phyloP scores from a whole-genome alignment of 2,329 filamentous ascomycete genomes.

The Didymella glomerata region DNA sequence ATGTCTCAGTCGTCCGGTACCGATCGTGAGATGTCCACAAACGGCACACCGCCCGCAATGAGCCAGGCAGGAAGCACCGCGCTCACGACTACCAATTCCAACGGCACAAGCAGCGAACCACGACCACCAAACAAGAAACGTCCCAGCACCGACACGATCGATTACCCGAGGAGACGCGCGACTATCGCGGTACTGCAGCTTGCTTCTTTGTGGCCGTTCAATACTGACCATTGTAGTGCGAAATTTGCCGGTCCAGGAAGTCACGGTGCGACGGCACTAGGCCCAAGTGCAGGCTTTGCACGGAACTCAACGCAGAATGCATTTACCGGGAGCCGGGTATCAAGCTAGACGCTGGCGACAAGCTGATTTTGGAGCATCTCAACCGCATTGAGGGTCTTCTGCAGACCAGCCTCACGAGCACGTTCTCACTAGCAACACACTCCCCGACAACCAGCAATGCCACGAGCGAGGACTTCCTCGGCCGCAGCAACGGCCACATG shows the following conservation, averaged over 20 bases:
- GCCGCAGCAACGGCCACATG: constrained; percentile 49
- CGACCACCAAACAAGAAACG: constrained; percentile 48
- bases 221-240: constrained; percentile 66
- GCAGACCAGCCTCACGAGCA: constrained; percentile 71
- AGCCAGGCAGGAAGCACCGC: constrained; percentile 41
- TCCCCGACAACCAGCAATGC: constrained; percentile 57
- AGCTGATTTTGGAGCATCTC: constrained; percentile 81
- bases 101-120: constrained; percentile 35
- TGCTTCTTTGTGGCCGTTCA: neutral
- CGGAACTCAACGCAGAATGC: constrained; percentile 82
- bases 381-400: constrained; percentile 79
- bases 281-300: constrained; percentile 85
- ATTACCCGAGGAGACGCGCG: constrained; percentile 53
- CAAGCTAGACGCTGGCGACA: constrained; percentile 87
- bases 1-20: constrained; percentile 55
- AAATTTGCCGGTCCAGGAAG: constrained; percentile 82
- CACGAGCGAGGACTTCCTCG: constrained; percentile 55
- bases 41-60: constrained; percentile 39
- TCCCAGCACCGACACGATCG: constrained; percentile 53
- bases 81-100: constrained; percentile 43
- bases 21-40: constrained; percentile 51
- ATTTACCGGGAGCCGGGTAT: constrained; percentile 86
- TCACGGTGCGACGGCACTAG: constrained; percentile 80
- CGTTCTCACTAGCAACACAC: constrained; percentile 66
- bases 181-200: constrained; percentile 51